Evolutionary conservation across 169 alveolate species (phyloP).

Genomic region (Amoebophrya sp.): DNA sequence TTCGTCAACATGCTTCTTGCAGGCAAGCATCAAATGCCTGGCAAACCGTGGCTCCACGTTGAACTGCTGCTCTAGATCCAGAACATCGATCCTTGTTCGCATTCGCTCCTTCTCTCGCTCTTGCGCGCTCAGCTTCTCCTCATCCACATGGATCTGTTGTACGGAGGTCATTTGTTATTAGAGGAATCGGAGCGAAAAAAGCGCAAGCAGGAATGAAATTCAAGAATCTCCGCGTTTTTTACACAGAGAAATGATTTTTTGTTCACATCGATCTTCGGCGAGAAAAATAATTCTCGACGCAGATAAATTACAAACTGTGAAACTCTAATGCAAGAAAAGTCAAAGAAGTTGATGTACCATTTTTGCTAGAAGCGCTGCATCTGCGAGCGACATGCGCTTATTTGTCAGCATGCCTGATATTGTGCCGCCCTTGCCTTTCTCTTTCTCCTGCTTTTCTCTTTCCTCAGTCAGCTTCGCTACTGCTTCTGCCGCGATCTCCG

Average conservation of each 20-base stretch:
- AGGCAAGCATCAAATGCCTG: not conserved
- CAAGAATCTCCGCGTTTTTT: no score
- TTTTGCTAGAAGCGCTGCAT: not conserved
- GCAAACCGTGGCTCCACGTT: constrained; percentile 6
- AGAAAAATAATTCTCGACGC: no score
- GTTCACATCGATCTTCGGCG: no score
- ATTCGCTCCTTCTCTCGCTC: constrained; percentile 2
- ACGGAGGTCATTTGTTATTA: no score
- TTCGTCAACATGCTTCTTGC: not conserved
- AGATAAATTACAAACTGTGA: no score
- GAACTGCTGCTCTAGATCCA: not conserved
- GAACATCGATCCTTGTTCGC: not conserved
- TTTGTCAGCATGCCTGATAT: not conserved
- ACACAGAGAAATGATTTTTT: no score
- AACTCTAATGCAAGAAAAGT: no score
- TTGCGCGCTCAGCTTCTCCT: not conserved
- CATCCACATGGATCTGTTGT: no score
- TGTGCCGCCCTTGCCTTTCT: not conserved
- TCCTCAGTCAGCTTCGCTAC: not conserved
- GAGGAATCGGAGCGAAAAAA: no score
- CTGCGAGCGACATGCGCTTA: not conserved
- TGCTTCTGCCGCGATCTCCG: not conserved
- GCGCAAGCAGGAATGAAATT: no score
- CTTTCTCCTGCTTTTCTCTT: not conserved
- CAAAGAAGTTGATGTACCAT: not conserved